phyloP scores from a whole-genome alignment of 1,139 yeast species.

The Taphrina deformans region DNA sequence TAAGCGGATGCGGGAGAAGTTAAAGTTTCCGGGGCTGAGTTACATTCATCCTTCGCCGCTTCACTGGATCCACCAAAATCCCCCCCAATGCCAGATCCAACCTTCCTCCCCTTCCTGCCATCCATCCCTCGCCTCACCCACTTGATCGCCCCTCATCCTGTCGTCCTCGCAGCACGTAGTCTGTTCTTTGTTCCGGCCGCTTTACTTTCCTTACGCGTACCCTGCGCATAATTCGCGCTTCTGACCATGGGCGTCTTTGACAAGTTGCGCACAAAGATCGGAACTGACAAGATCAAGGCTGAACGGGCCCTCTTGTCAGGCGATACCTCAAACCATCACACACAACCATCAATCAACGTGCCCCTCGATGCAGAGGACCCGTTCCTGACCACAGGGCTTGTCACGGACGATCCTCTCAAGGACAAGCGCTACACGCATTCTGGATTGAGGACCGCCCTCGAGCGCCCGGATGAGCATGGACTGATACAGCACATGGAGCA shows the following conservation, averaged over 20 bases:
- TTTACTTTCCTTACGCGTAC: not conserved
- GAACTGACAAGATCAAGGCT: conserved; percentile 19
- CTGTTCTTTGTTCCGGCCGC: too few species aligned
- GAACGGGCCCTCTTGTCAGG: conserved; percentile 1
- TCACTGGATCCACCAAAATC: too few species aligned
- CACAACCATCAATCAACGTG: conserved; percentile 28
- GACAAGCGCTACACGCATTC: conserved; percentile 29
- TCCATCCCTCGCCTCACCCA: too few species aligned
- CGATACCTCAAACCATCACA: conserved; percentile 2
- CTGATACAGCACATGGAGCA: conserved; percentile 33
- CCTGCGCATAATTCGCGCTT: too few species aligned
- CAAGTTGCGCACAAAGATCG: conserved; percentile 28
- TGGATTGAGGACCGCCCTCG: conserved; percentile 13
- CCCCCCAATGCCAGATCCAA: too few species aligned
- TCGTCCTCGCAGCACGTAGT: too few species aligned
- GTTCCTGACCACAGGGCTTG: conserved; percentile 33
- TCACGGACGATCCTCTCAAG: conserved; percentile 32
- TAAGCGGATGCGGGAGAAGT: too few species aligned
- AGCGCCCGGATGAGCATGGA: conserved; percentile 20
- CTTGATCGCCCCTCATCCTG: too few species aligned
- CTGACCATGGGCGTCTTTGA: conserved; percentile 32
- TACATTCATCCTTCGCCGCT: too few species aligned
- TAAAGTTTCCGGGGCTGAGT: too few species aligned
- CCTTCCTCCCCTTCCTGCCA: too few species aligned
- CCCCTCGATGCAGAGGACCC: conserved; percentile 27